Conservation (phyloP, 495 filamentous ascomycete species). For the Parachaetomium inaequale region DNA sequence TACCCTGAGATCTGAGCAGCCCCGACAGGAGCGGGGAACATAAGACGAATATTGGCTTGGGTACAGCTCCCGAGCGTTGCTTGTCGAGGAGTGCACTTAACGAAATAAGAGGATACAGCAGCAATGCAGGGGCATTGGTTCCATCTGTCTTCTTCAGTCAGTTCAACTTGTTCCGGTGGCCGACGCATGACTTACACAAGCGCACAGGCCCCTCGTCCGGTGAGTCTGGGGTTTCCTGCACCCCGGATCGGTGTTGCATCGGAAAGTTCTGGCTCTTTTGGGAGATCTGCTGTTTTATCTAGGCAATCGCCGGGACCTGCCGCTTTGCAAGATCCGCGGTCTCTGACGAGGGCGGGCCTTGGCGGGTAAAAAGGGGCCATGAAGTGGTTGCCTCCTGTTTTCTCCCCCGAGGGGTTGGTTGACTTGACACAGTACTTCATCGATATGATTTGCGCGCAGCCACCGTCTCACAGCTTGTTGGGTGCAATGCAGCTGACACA, state of each 20-base stretch:
- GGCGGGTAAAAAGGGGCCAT: background rate
- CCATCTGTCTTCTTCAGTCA: background rate
- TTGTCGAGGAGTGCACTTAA: background rate
- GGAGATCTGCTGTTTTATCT: constrained; percentile 3
- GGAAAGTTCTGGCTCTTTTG: background rate
- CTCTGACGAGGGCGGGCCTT: background rate
- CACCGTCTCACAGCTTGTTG: background rate
- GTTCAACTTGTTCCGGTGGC: background rate
- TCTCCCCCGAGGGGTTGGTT: background rate
- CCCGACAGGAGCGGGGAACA: too few relatives aligned
- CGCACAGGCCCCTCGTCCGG: background rate
- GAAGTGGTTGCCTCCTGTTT: background rate
- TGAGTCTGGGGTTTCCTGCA: background rate
- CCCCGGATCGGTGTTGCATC: background rate
- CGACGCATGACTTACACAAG: background rate
- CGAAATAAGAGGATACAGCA: background rate
- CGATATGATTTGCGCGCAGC: constrained; percentile 2
- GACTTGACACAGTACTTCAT: background rate
- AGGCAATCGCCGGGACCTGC: background rate
- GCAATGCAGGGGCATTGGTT: background rate
- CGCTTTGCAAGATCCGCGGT: background rate
- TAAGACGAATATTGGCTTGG: background rate
- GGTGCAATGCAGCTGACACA: background rate
- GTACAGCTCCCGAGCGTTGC: background rate
- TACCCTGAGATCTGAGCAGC: too few relatives aligned